Conservation (phyloP, 352 stramenopile species). For the Elongisporangium undulatum region DNA sequence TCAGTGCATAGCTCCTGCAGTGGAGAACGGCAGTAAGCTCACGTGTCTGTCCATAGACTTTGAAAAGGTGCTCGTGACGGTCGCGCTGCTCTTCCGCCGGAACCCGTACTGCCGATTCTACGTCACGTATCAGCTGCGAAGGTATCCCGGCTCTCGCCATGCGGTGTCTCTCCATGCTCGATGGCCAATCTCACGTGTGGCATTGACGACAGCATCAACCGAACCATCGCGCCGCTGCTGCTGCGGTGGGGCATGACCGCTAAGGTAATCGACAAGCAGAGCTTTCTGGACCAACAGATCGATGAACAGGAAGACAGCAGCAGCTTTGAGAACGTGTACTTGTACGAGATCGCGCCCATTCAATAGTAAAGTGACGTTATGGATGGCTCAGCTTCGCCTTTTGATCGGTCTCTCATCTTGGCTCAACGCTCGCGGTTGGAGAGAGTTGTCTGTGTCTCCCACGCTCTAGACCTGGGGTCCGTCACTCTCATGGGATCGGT, state of each 20-base stretch:
- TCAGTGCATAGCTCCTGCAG: slow-evolving; percentile 2
- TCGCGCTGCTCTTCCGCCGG: slow-evolving; percentile 57
- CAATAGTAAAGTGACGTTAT: slow-evolving; percentile 1
- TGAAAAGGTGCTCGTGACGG: slow-evolving; percentile 60
- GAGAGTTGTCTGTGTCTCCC: slow-evolving; percentile 22
- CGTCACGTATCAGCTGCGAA: slow-evolving; percentile 67
- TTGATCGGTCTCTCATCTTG: slow-evolving; percentile 38
- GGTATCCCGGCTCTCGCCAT: slow-evolving; percentile 10
- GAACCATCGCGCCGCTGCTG: slow-evolving; percentile 50
- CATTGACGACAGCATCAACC: slow-evolving; percentile 29
- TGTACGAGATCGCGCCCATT: slow-evolving; percentile 41
- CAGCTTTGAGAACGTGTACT: slow-evolving; percentile 43
- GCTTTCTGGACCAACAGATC: slow-evolving; percentile 11
- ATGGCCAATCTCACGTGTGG: not conserved
- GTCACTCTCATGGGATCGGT: slow-evolving; percentile 19
- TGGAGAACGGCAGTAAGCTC: not conserved
- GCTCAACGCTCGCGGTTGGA: slow-evolving; percentile 1
- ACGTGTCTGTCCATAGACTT: slow-evolving; percentile 35
- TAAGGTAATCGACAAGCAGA: slow-evolving; percentile 21
- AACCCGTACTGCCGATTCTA: slow-evolving; percentile 36
- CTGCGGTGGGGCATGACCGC: slow-evolving; percentile 42
- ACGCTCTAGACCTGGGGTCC: slow-evolving; percentile 21
- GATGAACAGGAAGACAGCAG: slow-evolving; percentile 5
- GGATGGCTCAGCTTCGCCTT: slow-evolving; percentile 77
- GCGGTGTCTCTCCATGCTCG: not conserved